Percentiles rank a stretch among this genome's conserved stretches.
Evolutionary conservation across 2,329 filamentous ascomycete species (phyloP).

Genomic region (Lachnellula cervina): DNA sequence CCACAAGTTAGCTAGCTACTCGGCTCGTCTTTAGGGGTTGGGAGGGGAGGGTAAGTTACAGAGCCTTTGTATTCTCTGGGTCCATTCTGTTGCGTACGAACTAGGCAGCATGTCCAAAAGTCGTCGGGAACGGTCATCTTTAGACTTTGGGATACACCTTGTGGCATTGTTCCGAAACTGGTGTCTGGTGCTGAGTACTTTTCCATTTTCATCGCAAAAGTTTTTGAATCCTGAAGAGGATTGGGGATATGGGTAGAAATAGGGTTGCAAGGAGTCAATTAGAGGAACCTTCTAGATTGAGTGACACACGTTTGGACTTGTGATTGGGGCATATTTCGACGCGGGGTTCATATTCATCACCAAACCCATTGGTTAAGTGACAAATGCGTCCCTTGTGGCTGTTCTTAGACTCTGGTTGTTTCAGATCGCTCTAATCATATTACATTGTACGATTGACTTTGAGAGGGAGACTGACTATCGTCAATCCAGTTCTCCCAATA

Average conservation of each 20-base stretch:
- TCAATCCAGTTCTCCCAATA: slow-evolving; percentile 77
- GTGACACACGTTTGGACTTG: not conserved
- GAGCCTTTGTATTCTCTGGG: not conserved
- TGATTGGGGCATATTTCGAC: not conserved
- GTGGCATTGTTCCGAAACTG: not conserved
- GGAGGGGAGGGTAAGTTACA: not conserved
- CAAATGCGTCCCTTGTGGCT: not conserved
- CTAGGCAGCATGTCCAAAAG: slow-evolving; percentile 21
- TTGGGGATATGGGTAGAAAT: not conserved
- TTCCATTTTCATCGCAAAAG: not conserved
- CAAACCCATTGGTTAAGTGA: not conserved
- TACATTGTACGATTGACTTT: slow-evolving; percentile 1
- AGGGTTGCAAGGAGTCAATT: not conserved
- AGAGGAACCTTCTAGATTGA: not conserved
- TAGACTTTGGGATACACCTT: slow-evolving; percentile 2
- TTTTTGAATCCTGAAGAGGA: not conserved
- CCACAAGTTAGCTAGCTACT: not conserved
- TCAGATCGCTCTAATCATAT: not conserved
- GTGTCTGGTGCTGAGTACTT: not conserved
- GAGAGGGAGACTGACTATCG: slow-evolving; percentile 10
- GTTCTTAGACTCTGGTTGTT: not conserved
- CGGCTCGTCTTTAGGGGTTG: not conserved
- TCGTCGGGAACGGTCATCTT: slow-evolving; percentile 12
- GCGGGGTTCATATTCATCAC: not conserved
- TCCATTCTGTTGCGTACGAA: not conserved